These are phyloP conservation scores for Gastrolobium bilobum DNA, from an alignment of 306 rosid species.

Conservation along the genomic window DNA sequence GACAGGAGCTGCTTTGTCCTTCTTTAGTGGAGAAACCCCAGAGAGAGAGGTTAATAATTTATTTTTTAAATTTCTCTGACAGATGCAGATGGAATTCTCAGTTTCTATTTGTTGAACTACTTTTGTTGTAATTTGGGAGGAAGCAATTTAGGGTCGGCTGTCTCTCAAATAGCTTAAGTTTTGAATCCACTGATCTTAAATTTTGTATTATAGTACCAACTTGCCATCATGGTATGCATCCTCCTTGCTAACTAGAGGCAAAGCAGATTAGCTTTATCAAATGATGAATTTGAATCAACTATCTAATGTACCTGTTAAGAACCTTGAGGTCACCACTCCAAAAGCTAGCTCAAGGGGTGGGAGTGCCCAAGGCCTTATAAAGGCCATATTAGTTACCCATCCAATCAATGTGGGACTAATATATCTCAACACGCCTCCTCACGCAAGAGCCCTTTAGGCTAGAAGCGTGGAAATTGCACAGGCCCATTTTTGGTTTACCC, in stretches of 20 bases:
- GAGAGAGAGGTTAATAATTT: slow-evolving; percentile 77
- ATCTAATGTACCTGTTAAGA: slow-evolving; percentile 13
- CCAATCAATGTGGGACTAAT: too few relatives aligned
- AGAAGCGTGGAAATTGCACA: too few relatives aligned
- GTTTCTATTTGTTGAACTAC: slow-evolving; percentile 36
- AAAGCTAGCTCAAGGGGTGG: too few relatives aligned
- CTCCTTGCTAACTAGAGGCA: slow-evolving; percentile 28
- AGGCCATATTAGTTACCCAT: too few relatives aligned
- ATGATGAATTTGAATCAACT: slow-evolving; percentile 21
- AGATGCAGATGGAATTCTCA: slow-evolving; percentile 34
- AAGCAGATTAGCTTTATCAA: slow-evolving; percentile 8
- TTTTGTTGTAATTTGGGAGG: slow-evolving; percentile 3
- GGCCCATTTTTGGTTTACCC: too few relatives aligned
- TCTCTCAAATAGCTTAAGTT: slow-evolving; percentile 26
- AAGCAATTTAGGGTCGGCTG: neutral
- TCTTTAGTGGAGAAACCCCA: slow-evolving; percentile 76
- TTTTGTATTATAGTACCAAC: slow-evolving; percentile 16
- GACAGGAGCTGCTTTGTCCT: slow-evolving; percentile 76
- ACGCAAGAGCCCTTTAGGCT: too few relatives aligned
- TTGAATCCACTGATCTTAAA: slow-evolving; percentile 28
- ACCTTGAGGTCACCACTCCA: too few relatives aligned
- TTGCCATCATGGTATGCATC: slow-evolving; percentile 17
- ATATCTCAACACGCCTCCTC: too few relatives aligned
- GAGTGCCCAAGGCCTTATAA: too few relatives aligned
- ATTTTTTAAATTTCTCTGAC: slow-evolving; percentile 32